These are phyloP conservation scores for Aspergillus sp. DNA, from an alignment of 2,329 filamentous ascomycete genomes.

Conservation along the genomic window DNA sequence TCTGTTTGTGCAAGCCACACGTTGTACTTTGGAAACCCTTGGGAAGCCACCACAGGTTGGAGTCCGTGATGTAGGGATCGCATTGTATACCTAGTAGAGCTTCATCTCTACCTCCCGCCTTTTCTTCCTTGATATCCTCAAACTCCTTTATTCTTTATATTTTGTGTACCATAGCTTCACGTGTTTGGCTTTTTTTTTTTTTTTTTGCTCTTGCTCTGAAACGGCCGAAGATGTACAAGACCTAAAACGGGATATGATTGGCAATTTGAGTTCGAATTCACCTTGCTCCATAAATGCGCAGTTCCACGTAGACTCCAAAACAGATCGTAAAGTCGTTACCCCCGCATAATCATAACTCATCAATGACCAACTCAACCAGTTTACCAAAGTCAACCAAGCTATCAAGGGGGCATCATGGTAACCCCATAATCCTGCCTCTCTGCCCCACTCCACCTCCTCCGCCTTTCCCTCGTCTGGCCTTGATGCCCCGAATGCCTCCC, in stretches of 20 bases:
- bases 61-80: neutral
- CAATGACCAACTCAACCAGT: neutral
- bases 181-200: neutral
- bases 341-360: neutral
- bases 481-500: constrained; percentile 7
- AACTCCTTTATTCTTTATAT: neutral
- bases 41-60: neutral
- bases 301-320: neutral
- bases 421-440: constrained; percentile 22
- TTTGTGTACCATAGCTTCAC: neutral
- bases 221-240: constrained; percentile 11
- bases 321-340: constrained; percentile 8
- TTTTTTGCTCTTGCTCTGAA: neutral
- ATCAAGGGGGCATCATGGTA: neutral
- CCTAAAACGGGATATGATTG: neutral
- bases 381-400: neutral
- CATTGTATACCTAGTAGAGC: constrained; percentile 8
- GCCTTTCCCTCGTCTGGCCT: constrained; percentile 25
- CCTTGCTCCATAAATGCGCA: neutral
- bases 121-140: constrained; percentile 1
- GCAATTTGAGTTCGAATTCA: neutral
- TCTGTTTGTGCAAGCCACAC: neutral
- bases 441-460: constrained; percentile 28
- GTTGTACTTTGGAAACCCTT: neutral
- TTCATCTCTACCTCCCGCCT: neutral